Base-by-base conservation (phyloP, 352 stramenopile species). In the Peronospora farinosa region DNA sequence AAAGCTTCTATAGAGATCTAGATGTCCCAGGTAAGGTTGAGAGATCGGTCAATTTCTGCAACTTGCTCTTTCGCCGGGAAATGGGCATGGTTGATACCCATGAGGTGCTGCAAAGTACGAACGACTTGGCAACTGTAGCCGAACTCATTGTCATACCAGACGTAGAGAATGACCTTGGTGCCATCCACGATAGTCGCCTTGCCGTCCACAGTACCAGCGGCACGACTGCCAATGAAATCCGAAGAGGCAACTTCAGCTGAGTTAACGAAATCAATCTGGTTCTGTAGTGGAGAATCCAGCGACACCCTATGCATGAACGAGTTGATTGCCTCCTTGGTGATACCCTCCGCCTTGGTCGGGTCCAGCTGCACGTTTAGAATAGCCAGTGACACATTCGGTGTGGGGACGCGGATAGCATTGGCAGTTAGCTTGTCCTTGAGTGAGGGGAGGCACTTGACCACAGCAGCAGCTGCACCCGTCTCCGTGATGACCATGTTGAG, bases 331-430 rank as follows among this genome's bases (percentile, higher is more conserved):
- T 85, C 58, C 31, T 78, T 82, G 2, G 74, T 86, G 37, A 92
- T 66, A 21, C 70, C 69, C 11, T 71, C 47, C 4, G 72, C 57
- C 47, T 81, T 79, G 15, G 65, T 61, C 59, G 95, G 97, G 51
- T 84, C 73, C 32, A 99, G 66, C 49, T 86, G 78, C 55, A 94
- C 74, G 51, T 97, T 98, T 40, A 99, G 78, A 65, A 98, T 97
- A 36, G 97, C 96, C 38, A 99, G 84, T 42, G 95, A 98, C 15
- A 98, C 96, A 72, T 99, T 96, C 45, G 96, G 95, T 65, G 96
- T 98, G 33, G 96, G 96, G 25, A 98, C 96, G 65, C 96, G 95
- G 77, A 99, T 98, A 51, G 96, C 93, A 70, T 98, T 98, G 59
- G 93, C 96, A 49, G 96, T 99, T 37, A 99, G 81, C 82, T 98